Base-by-base conservation (phyloP, 495 filamentous ascomycete species). In the Baudoinia panamericana region DNA sequence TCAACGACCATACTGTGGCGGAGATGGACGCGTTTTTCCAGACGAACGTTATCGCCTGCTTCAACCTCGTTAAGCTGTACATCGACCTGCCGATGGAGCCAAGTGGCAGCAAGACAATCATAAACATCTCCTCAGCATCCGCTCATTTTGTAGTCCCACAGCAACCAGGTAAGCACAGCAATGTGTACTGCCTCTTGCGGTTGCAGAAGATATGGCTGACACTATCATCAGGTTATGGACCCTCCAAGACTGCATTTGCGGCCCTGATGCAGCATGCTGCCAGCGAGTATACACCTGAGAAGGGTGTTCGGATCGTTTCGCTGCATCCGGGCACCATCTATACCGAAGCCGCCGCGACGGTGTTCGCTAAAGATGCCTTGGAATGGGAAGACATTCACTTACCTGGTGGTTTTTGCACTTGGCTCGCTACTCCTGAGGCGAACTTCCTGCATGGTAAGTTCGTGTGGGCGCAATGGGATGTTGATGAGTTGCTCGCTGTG, bases 401-500 rank as follows among this genome's bases (percentile, higher is more conserved):
- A 15, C 19, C 33, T 8, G 18, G 15, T 19, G 17, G 15, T 7
- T 40, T 43, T 28, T 36, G 33, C 23, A 5, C 13, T 11, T 32
- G 30, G 30, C 18, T 32, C 6, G 30, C n/a, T n/a, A n/a, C n/a
- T n/a, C n/a, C n/a, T n/a, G 42, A 45, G 26, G 42, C 42, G 21
- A 27, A 38, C n/a, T 45, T 44, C 27, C 36, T 50, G 21, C 41
- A 44, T 33, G 46, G 46, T n/a, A 34, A 36, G 15, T 45, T 26
- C 23, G 46, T 45, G 27, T 50, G 46, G 46, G 46, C 40, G 16
- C 36, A 43, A 18, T 50, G 34, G 40, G 46, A 50, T 32, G 46
- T 50, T 19, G 40, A 50, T 19, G 46, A 50, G 36, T 22, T 61
- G 19, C 50, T 58, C 26, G 54, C 50, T 5, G 41, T 50, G 41